These are phyloP conservation scores for Zygosaccharomyces sapae DNA, from an alignment of 1,139 yeast genomes.

Conservation along the genomic window DNA sequence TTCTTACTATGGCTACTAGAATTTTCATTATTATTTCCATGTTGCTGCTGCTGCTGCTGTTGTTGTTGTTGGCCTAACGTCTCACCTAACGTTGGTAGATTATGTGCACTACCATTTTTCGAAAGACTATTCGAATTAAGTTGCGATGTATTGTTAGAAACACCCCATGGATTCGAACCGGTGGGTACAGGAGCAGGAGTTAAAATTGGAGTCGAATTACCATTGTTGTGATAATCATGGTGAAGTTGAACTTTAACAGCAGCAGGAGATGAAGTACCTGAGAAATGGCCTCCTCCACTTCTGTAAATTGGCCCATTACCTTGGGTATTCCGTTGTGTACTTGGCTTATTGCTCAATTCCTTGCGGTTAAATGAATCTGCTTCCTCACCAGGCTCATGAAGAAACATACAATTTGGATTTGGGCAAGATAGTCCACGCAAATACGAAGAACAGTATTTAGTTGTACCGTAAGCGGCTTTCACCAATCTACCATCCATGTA, in stretches of 20 bases:
- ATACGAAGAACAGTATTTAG: conserved; percentile 94
- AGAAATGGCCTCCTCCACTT: conserved; percentile 35
- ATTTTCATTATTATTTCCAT: conserved; percentile 10
- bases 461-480: conserved; percentile 97
- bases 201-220: conserved; percentile 29
- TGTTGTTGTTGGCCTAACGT: conserved; percentile 34
- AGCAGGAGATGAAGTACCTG: conserved; percentile 32
- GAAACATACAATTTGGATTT: conserved; percentile 97
- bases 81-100: conserved; percentile 73
- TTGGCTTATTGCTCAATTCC: conserved; percentile 58
- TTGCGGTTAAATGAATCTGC: conserved; percentile 95
- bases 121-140: conserved; percentile 27
- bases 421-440: conserved; percentile 95
- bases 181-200: conserved; percentile 37
- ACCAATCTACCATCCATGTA: conserved; percentile 82
- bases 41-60: conserved; percentile 8
- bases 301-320: conserved; percentile 11
- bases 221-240: conserved; percentile 20
- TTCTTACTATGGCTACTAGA: conserved; percentile 16
- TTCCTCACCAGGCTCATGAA: conserved; percentile 99
- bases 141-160: conserved; percentile 34
- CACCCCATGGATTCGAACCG: conserved; percentile 37
- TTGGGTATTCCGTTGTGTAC: conserved; percentile 18
- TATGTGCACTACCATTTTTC: conserved; percentile 48
- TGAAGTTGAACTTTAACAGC: conserved; percentile 29